These are phyloP conservation scores for Fusarium kyushuense DNA, from an alignment of 2,329 filamentous ascomycete genomes.

Conservation along the genomic window DNA sequence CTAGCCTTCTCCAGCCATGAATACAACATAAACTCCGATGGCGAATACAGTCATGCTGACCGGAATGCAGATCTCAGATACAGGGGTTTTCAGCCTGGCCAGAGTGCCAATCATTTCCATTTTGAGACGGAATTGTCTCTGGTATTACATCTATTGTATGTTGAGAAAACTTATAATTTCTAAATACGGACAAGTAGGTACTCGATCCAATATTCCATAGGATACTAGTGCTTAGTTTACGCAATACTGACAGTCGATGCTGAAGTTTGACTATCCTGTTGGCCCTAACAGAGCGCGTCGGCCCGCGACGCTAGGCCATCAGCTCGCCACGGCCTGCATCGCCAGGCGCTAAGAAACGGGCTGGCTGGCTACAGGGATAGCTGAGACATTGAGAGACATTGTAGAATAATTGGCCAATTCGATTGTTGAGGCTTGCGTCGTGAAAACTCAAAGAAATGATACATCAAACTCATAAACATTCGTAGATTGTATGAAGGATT, in stretches of 20 bases:
- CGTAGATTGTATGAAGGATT: too few relatives aligned
- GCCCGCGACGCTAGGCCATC: background rate
- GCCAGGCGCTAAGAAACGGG: background rate
- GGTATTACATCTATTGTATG: too few relatives aligned
- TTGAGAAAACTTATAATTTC: background rate
- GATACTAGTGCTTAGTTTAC: background rate
- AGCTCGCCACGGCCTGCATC: background rate
- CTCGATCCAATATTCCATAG: fast-evolving
- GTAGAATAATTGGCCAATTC: background rate
- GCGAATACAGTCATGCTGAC: background rate
- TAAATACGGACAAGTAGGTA: background rate
- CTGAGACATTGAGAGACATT: background rate
- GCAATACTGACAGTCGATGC: background rate
- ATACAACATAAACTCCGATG: background rate
- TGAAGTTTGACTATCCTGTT: background rate
- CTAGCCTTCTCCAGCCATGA: background rate
- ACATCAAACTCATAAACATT: too few relatives aligned
- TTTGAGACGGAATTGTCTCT: background rate
- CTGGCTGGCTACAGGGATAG: background rate
- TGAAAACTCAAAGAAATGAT: background rate
- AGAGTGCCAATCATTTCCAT: background rate
- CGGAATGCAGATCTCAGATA: background rate
- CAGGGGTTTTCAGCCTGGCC: background rate
- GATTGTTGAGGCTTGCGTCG: fast-evolving
- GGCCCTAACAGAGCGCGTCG: constrained; percentile 9